Base-by-base conservation (phyloP, 129 eudicot genomes). In the Artemisia annua region DNA sequence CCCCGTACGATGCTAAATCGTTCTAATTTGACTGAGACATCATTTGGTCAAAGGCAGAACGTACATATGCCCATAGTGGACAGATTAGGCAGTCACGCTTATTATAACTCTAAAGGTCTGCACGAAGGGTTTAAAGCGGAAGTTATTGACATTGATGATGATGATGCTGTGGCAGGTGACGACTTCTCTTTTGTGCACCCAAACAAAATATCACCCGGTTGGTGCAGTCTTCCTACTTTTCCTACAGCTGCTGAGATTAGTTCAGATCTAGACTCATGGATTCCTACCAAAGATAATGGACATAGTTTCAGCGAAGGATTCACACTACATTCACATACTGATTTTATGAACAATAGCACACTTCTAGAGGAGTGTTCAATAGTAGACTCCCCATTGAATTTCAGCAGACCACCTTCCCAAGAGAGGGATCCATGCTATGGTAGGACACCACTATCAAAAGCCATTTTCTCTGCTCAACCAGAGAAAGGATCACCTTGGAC, bases 401-500 rank as follows among this genome's bases (percentile, higher is more conserved):
- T 75, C 72, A 16, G 13, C 64, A 67, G 63, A 46, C 62, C 14
- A 71, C 32, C 83, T 24, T 48, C 60, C 24, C 66, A 78, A 73
- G 82, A 82, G 49, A 71, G 56, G 75, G 63, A 59, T 30, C 63
- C 73, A 50, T 56, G 18, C 44, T 79, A 67, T 54, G 79, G 79
- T 64, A 79, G 82, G 71, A 90, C 99, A 48, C 97, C 97, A 65
- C 82, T 95, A 67, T 75, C 85, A 24, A 88, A 90, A 67, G 96
- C 97, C 46, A 76, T 95, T 43, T 80, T 60, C 17, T 85, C 88
- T 60, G 75, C 71, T 80, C 81, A 86, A 52, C 80, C 54, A 56
- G 86, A 76, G 66, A 79, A 83, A 69, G 96, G 93, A 57, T 95
- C 99, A 59, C 99, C 99, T 46, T 95, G 97, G 99, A 90, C 96